Evolutionary conservation across 768 basidiomycete species (phyloP), one percentile per base, ranked within the genome.

Genomic region (Tubosaeta brunneosetosa): DNA sequence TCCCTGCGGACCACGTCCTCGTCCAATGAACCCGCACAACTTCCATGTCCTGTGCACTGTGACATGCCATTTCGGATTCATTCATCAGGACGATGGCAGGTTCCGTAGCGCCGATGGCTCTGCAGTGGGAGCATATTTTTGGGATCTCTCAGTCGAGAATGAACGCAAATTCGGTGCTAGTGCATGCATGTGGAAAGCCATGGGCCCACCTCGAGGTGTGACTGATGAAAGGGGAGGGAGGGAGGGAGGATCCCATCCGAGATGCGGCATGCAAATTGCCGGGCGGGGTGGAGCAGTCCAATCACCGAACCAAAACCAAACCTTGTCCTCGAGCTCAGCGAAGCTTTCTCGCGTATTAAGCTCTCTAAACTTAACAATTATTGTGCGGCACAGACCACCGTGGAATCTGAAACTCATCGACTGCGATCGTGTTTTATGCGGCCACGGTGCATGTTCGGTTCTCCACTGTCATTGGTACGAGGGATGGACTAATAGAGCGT

Each of bases 201-300:
- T 58, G 66, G 62, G 49, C 60, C 63, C 58, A 57, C 66, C 66
- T 69, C 65, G 67, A 68, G 67, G 65, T 46, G 66, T 67, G 69
- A 70, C 58, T 65, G 69, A 68, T 69, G 49, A 2, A 52, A 68
- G 57, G n/a, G 51, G 37, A 44, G 38, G 59, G 65, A 67, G 65
- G 62, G 37, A 44, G 38, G 59, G 65, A 67, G 65, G 62, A 67
- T 68, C 62, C 22, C 66, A 67, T 42, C 51, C 31, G 55, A 49
- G 44, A 25, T 51, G 44, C 51, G 19, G 25, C 17, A 57, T 49
- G 55, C 60, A 52, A 50, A 57, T 57, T 58, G 55, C 66, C 65
- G 59, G 52, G 42, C 55, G 53, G 51, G 48, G 62, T 68, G 54
- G 64, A 55, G 65, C 52, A 54, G 43, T 34, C 57, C 57, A 52